Evolutionary conservation across 164 flowering plant species (phyloP).

Genomic region (Taxillus chinensis): DNA sequence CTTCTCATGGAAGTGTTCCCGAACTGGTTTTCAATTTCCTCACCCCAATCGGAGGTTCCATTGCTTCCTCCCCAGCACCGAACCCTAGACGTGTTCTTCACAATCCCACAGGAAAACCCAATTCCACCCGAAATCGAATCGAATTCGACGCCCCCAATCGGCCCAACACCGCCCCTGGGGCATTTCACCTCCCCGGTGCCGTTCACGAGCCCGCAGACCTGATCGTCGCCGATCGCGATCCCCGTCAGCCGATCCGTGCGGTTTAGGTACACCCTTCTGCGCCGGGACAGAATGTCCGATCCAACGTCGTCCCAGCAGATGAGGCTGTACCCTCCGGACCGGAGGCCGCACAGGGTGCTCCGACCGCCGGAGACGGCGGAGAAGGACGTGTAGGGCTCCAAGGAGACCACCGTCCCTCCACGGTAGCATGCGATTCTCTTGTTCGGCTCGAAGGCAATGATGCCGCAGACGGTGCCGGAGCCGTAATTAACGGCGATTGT

Average conservation of each 20-base stretch:
- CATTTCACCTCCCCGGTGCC: constrained; percentile 27
- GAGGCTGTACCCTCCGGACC: constrained; percentile 49
- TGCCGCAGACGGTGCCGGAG: constrained; percentile 60
- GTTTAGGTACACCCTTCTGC: constrained; percentile 36
- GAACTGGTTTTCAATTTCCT: constrained; percentile 17
- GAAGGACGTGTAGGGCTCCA: constrained; percentile 45
- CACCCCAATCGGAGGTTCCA: neutral
- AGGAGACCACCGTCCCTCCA: constrained; percentile 7
- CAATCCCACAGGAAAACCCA: neutral
- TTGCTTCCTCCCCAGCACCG: constrained; percentile 41
- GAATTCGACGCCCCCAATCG: constrained; percentile 11
- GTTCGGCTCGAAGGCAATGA: constrained; percentile 32
- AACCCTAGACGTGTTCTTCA: constrained; percentile 15
- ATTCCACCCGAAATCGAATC: constrained; percentile 12
- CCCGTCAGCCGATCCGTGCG: constrained; percentile 18
- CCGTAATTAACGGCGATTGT: constrained; percentile 48
- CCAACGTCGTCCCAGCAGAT: constrained; percentile 52
- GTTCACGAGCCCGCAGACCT: constrained; percentile 48
- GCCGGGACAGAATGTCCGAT: constrained; percentile 1
- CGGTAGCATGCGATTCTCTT: constrained; percentile 43
- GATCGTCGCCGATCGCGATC: constrained; percentile 51
- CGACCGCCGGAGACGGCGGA: constrained; percentile 59
- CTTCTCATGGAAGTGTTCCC: constrained; percentile 29
- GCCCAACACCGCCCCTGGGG: constrained; percentile 40
- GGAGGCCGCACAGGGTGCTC: constrained; percentile 55